phyloP scores from a whole-genome alignment of 2,329 filamentous ascomycete species.

The Fulvia fulva region DNA sequence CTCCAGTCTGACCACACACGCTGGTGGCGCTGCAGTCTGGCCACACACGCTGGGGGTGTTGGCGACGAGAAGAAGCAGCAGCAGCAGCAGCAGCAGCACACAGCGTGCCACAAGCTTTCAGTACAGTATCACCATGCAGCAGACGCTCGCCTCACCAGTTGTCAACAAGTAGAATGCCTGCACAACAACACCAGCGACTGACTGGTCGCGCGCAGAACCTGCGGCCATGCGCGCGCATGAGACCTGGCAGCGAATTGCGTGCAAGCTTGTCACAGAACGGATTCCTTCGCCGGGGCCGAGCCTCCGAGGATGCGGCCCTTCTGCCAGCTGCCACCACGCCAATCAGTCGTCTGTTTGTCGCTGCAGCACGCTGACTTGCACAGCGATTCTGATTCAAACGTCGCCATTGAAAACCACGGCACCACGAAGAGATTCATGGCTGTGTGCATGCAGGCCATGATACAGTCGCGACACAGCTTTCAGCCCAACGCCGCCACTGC shows the following conservation, averaged over 20 bases:
- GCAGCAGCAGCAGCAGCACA: no score
- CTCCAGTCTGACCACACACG: conserved; percentile 10
- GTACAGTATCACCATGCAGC: neutral
- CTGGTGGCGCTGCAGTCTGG: conserved; percentile 7
- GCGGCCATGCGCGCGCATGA: neutral
- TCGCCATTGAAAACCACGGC: neutral
- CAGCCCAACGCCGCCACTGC: neutral
- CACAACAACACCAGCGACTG: neutral
- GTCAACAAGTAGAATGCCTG: neutral
- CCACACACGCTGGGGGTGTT: conserved; percentile 3
- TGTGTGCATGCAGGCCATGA: neutral
- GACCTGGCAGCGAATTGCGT: neutral
- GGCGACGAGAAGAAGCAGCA: neutral
- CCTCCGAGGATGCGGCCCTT: neutral
- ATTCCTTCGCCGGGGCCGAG: neutral
- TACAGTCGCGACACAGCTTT: neutral
- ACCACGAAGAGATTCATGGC: neutral
- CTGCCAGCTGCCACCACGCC: neutral
- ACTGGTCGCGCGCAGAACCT: neutral
- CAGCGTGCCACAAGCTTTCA: neutral
- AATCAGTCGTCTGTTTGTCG: conserved; percentile 2
- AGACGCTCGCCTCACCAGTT: neutral
- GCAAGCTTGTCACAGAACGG: conserved; percentile 1
- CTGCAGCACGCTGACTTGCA: conserved; percentile 7
- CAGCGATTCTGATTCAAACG: conserved; percentile 4